Percentiles rank a stretch among this genome's conserved stretches.
These are phyloP conservation scores for Penicillium crystallinum DNA, from an alignment of 495 filamentous ascomycete genomes.

Conservation along the genomic window DNA sequence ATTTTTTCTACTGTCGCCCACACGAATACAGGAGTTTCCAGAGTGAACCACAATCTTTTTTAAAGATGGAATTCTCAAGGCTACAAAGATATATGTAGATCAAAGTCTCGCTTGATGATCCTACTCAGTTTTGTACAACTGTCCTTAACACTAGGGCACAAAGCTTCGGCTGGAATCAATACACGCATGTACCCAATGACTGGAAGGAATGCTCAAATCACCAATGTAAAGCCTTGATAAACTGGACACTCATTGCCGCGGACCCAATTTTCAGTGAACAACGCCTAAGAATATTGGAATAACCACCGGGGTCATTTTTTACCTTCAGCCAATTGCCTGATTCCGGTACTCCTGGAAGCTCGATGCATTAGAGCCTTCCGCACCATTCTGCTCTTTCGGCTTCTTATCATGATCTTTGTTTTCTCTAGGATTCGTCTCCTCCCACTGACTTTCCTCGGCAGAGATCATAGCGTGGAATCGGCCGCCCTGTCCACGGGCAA, in stretches of 20 bases:
- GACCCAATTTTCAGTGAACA: not conserved
- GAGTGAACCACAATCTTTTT: not conserved
- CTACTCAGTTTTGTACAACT: not conserved
- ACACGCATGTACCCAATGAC: not conserved
- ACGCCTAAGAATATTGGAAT: not conserved
- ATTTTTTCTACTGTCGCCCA: not conserved
- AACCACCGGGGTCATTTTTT: not conserved
- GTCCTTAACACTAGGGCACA: too few species aligned
- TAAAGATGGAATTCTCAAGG: too few species aligned
- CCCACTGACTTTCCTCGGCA: slow-evolving; percentile 61
- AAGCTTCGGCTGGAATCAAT: too few species aligned
- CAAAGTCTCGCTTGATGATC: too few species aligned
- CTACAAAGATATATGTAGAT: not conserved
- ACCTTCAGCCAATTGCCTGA: slow-evolving; percentile 23
- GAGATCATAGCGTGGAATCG: slow-evolving; percentile 55
- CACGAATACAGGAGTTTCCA: not conserved
- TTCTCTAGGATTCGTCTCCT: slow-evolving; percentile 34
- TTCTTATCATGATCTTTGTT: slow-evolving; percentile 31
- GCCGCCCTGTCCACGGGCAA: slow-evolving; percentile 55
- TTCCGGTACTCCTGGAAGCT: slow-evolving; percentile 56
- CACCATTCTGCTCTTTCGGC: slow-evolving; percentile 18
- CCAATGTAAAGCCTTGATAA: not conserved
- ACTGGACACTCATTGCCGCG: not conserved
- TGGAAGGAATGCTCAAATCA: not conserved
- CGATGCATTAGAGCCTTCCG: slow-evolving; percentile 22